Percentiles rank a stretch among this genome's conserved stretches.
These are phyloP conservation scores for Suhomyces canberraensis DNA, from an alignment of 805 yeast species.

Conservation along the genomic window DNA sequence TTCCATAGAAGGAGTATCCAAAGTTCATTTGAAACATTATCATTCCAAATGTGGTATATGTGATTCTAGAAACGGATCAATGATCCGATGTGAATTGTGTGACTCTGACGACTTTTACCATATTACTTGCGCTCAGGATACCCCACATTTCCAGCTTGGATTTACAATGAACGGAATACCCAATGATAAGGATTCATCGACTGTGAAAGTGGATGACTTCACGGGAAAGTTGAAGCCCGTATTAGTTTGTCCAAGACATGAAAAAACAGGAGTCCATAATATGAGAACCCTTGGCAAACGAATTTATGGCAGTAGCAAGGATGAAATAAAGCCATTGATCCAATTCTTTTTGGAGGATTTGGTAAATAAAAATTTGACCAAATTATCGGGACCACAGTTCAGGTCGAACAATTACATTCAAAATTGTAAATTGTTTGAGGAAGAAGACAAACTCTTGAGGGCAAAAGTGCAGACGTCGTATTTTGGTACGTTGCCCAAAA, in stretches of 20 bases:
- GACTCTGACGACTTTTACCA: conserved; percentile 32
- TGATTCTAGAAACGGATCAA: conserved; percentile 46
- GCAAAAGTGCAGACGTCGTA: conserved; percentile 4
- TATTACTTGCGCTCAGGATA: conserved; percentile 58
- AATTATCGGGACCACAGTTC: conserved; percentile 31
- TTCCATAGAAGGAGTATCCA: conserved; percentile 29
- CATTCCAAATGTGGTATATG: conserved; percentile 45
- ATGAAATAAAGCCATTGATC: conserved; percentile 34
- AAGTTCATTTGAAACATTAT: conserved; percentile 24
- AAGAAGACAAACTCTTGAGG: conserved; percentile 7
- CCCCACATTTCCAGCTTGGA: conserved; percentile 48
- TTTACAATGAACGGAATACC: conserved; percentile 37
- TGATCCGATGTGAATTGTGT: conserved; percentile 48
- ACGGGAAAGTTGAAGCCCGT: conserved; percentile 44
- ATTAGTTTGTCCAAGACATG: conserved; percentile 43
- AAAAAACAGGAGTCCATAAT: conserved; percentile 17
- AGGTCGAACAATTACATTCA: conserved; percentile 29
- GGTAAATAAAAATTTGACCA: conserved; percentile 10
- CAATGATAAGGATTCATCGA: conserved; percentile 10
- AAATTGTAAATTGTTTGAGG: conserved; percentile 16
- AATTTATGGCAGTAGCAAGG: conserved; percentile 20
- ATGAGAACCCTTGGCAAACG: conserved; percentile 31
- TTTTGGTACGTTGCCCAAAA: conserved; percentile 2
- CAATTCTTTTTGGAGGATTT: conserved; percentile 40
- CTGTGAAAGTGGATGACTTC: conserved; percentile 20